Evolutionary conservation across 352 stramenopile genomes (phyloP).

Genomic region (Pythium coloratum): DNA sequence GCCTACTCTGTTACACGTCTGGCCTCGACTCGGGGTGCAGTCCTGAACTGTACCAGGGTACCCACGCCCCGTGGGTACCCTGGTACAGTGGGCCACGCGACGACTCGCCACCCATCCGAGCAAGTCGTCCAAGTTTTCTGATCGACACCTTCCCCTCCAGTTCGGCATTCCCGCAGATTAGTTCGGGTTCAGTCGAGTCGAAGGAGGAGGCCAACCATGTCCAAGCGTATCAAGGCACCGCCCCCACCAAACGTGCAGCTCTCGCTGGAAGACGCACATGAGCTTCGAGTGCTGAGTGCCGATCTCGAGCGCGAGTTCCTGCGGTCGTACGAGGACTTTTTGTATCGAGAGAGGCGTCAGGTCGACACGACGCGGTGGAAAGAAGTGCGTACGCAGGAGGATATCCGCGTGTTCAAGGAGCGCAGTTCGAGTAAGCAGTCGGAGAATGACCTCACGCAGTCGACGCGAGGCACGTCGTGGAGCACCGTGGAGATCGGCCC

Average conservation of each 20-base stretch:
- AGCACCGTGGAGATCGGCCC: conserved; percentile 41
- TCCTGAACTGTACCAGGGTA: too few species aligned
- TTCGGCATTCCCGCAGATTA: neutral
- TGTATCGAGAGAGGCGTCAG: conserved; percentile 29
- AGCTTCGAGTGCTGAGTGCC: conserved; percentile 19
- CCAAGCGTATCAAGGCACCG: conserved; percentile 10
- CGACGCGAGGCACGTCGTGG: conserved; percentile 1
- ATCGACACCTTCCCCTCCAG: neutral
- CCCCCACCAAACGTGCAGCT: conserved; percentile 2
- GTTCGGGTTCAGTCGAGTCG: too few species aligned
- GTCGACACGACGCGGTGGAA: conserved; percentile 43
- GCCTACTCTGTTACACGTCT: neutral
- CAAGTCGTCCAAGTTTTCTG: too few species aligned
- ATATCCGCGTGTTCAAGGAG: conserved; percentile 39
- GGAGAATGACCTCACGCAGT: neutral
- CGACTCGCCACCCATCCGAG: too few species aligned
- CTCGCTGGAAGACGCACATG: conserved; percentile 18
- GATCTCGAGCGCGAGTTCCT: conserved; percentile 36
- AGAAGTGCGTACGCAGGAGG: conserved; percentile 21
- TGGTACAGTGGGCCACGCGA: too few species aligned
- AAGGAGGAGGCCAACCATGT: conserved; percentile 7
- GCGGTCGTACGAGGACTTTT: conserved; percentile 42
- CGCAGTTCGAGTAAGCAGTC: conserved; percentile 21
- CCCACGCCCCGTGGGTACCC: too few species aligned
- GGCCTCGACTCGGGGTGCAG: too few species aligned